Base-by-base conservation (phyloP, 225 moss, liverwort and hornwort genomes). In the Antitrichia curtipendula region DNA sequence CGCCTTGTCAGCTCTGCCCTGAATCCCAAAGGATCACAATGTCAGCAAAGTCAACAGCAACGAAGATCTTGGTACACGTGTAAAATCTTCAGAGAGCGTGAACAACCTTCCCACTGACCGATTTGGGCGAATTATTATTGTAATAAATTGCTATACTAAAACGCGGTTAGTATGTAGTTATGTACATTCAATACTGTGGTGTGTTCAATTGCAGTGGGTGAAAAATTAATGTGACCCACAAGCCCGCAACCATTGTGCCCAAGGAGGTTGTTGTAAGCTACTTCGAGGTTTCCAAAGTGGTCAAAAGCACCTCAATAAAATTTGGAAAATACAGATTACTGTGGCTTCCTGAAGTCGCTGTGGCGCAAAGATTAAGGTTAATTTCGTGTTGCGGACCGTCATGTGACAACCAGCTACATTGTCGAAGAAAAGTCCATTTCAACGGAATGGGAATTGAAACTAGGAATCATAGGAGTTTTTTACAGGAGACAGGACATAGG, bases 1-100 rank as follows among this genome's bases (percentile, higher is more conserved):
- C 93, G 90, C 72, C 93, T 87, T 47, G 75, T 85, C 24, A 93
- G 90, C 87, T 93, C 93, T 70, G 63, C 57, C 87, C 93, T 93
- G 80, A 58, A 82, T 60, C 80, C 75, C 22, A 70, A 71, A 41
- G 50, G 13, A 81, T 73, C 22, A 80, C 64, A 83, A 72, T 68
- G 74, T 91, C 84, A 93, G 72, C 28, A 58, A 76, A 63, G 15
- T 41, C 60, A 70, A 31, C 61, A 83, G 75, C 36, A 12, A 70
- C 60, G 14, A 79, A 86, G 14, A 31, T 73, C 43, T 57, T 62
- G 31, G 24, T 50, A 49, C 49, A 47, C 8, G 8, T 3, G 13
- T 9, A 8, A 58, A 83, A 65, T 64, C 59, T 64, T 38, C 62
- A 90, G 85, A 75, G 36, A 50, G n/a, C 21, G 59, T 86, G 73